These are phyloP conservation scores for Metarhizium anisopliae DNA, from an alignment of 2,329 filamentous ascomycete species.

Conservation along the genomic window DNA sequence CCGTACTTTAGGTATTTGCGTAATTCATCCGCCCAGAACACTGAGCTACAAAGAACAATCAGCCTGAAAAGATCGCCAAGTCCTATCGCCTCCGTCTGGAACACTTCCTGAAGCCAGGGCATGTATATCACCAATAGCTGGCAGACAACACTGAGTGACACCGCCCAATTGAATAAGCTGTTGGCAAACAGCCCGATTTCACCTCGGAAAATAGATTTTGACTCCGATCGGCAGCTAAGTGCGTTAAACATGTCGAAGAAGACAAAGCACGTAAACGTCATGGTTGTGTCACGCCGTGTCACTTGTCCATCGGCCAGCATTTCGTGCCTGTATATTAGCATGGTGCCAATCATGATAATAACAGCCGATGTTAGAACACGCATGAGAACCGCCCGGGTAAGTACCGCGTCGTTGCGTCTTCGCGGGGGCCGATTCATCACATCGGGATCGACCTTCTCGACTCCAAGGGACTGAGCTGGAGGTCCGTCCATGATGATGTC, in stretches of 20 bases:
- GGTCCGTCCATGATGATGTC: conserved; percentile 99
- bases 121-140: conserved; percentile 92
- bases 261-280: conserved; percentile 98
- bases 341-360: conserved; percentile 88
- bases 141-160: conserved; percentile 72
- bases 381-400: conserved; percentile 74
- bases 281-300: conserved; percentile 90
- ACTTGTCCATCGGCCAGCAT: conserved; percentile 78
- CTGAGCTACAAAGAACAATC: conserved; percentile 69
- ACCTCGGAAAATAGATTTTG: conserved; percentile 78
- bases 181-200: conserved; percentile 80
- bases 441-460: conserved; percentile 87
- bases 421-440: conserved; percentile 87
- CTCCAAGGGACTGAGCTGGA: conserved; percentile 90
- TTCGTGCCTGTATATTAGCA: conserved; percentile 84
- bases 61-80: conserved; percentile 67
- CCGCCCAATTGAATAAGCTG: conserved; percentile 93
- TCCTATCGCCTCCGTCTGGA: conserved; percentile 84
- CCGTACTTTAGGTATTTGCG: conserved; percentile 69
- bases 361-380: conserved; percentile 80
- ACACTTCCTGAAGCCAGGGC: conserved; percentile 85
- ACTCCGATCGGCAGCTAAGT: conserved; percentile 81
- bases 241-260: conserved; percentile 99
- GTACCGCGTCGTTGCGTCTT: conserved; percentile 75
- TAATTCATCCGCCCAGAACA: conserved; percentile 91